Base-by-base conservation (phyloP, 2,329 filamentous ascomycete species). In the Fusarium oxysporum region DNA sequence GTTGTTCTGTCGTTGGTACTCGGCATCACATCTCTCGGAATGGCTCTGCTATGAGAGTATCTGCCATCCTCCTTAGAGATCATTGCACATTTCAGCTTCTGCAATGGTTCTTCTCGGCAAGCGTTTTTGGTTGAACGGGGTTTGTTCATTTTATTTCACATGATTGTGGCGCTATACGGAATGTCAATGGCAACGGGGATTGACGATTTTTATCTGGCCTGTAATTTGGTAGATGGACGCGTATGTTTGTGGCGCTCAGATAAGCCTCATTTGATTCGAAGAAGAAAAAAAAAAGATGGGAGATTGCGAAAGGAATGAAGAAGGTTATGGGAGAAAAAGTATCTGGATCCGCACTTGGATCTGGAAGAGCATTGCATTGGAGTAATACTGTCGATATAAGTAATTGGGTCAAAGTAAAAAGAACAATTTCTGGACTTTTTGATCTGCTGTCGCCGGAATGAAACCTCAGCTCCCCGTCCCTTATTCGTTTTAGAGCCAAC, bases 1-100 rank as follows among this genome's bases (percentile, higher is more conserved):
- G 37, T 76, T n/a, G 67, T 75, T 21, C 45, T 78, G 38, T 74
- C 71, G 16, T 40, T 79, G 25, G 75, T 77, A 5, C 59, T 79
- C 35, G 73, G 76, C 23, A 41, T 79, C 35, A 71, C 78, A 30
- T 72, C 68, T 14, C 62, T 77, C 17, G 77, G 75, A 30, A 76
- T 79, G 71, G 68, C 70, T 35, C 60, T 72, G 16, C 58, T 72
- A 58, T 72, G 47, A 48, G 40, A n/a, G 17, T 8, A 25, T 8
- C 17, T 13, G n/a, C 30, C 23, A 37, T 23, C 37, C 16, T 37
- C 21, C 16, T 37, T 17, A 30, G 50, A 60, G 30, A 30, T 17
- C 35, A 40, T 62, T 38, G n/a, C 44, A 54, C 13, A 17, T 44
- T 38, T 35, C 28, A 28, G 10, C 25, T 43, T 50, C 30, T 57